Evolutionary conservation across 495 filamentous ascomycete species (phyloP).

Genomic region (Pseudoneurospora amorphoporcata): DNA sequence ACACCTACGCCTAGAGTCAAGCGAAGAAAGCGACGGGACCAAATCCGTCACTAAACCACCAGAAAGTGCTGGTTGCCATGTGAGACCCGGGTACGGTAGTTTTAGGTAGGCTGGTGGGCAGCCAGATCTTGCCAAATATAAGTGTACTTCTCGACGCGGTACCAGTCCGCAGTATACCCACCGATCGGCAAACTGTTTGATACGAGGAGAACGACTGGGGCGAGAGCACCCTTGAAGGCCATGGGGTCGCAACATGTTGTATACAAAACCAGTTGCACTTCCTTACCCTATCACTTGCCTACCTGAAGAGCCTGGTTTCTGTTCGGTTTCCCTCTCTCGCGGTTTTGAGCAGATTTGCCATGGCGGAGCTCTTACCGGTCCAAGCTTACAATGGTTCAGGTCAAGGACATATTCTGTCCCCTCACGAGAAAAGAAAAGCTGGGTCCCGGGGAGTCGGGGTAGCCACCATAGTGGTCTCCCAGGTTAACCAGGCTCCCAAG

Average conservation of each 20-base stretch:
- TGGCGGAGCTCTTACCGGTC: background rate
- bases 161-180: background rate
- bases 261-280: background rate
- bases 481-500: background rate
- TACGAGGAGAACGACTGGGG: background rate
- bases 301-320: background rate
- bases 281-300: background rate
- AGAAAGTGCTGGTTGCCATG: background rate
- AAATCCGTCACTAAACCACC: background rate
- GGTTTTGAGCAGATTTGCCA: background rate
- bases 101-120: background rate
- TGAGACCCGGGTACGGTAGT: background rate
- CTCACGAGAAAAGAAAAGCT: background rate
- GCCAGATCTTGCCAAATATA: background rate
- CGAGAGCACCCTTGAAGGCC: background rate
- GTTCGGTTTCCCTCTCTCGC: background rate
- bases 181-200: background rate
- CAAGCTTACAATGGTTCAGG: background rate
- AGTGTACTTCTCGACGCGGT: background rate
- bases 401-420: background rate
- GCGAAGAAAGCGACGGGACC: background rate
- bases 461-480: background rate
- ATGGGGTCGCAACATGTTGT: background rate
- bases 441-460: background rate
- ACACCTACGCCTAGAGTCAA: background rate